Conservation (phyloP, 2,329 filamentous ascomycete species). For the Exserohilum rostratum region DNA sequence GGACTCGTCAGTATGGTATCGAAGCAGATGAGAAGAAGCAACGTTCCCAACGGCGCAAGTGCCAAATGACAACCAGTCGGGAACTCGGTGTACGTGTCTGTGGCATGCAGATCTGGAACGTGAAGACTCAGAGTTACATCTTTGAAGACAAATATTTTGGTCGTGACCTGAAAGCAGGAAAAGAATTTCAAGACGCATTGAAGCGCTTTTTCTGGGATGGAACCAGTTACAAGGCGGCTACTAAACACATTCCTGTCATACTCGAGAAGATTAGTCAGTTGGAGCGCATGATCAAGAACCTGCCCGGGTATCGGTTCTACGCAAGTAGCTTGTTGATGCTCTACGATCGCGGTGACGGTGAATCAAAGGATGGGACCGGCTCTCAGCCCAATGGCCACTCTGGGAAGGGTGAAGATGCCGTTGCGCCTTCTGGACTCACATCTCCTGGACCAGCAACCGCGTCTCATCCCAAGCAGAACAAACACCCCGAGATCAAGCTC, state of each 20-base stretch:
- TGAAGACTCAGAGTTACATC: slow-evolving; percentile 79
- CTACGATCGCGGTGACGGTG: slow-evolving; percentile 81
- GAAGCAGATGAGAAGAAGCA: slow-evolving; percentile 92
- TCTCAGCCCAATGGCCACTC: slow-evolving; percentile 19
- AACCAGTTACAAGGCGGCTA: slow-evolving; percentile 76
- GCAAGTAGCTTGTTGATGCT: slow-evolving; percentile 93
- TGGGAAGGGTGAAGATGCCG: slow-evolving; percentile 28
- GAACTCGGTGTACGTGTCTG: slow-evolving; percentile 92
- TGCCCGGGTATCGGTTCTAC: slow-evolving; percentile 92
- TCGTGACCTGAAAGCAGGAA: slow-evolving; percentile 81
- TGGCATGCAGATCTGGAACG: slow-evolving; percentile 95
- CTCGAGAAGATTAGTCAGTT: slow-evolving; percentile 82
- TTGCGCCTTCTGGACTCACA: slow-evolving; percentile 35
- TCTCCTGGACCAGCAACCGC: slow-evolving; percentile 23
- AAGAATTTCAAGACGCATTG: slow-evolving; percentile 86
- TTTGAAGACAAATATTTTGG: slow-evolving; percentile 99
- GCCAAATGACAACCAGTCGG: slow-evolving; percentile 86
- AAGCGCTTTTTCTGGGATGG: slow-evolving; percentile 92
- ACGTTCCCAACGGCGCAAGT: slow-evolving; percentile 90
- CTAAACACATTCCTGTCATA: slow-evolving; percentile 85
- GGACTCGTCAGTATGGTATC: slow-evolving; percentile 93
- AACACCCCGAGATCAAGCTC: slow-evolving; percentile 72
- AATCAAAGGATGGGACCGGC: slow-evolving; percentile 45
- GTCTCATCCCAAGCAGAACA: slow-evolving; percentile 24
- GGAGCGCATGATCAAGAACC: slow-evolving; percentile 78